Evolutionary conservation across 257 asterid species (phyloP), one percentile per base, ranked within the genome.

Genomic region (Plantago ovata): DNA sequence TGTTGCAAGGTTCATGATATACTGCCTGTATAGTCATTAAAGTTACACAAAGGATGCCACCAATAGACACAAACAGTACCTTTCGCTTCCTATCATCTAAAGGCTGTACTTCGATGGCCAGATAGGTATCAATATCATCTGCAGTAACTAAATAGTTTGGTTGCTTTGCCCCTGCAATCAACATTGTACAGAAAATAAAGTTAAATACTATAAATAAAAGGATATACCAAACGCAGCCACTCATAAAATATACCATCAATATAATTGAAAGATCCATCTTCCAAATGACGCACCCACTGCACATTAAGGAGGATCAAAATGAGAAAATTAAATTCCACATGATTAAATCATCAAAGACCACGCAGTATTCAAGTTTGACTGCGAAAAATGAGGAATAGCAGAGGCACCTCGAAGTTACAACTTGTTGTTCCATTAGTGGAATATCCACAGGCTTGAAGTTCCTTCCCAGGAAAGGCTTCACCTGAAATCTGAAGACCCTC

Each of bases 91-190:
- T 87, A 63, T 93, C 79, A 64, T 93, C 99, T 68, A 89, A 67
- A 20, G 99, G 99, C 73, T 89, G 99, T 62, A 89, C 99, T 84
- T 93, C 96, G 72, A 93, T 89, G 72, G 97, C 99, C 50, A 93
- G 92, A 75, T 70, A 82, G 2, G 96, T 83, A 66, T 86, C 86
- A 60, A 93, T 87, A 59, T 93, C 99, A 49, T 93, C 97, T 42
- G 99, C 97, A 55, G 99, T 81, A 65, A 93, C 81, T 75, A 93
- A 92, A 77, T 93, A 93, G 60, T 69, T 79, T 73, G 99, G 97
- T 71, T 86, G 97, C 69, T 89, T 86, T 57, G 97, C 99, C 63
- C 95, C 96, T 91, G 89, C 36, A 49, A 77, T 57, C 44, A 76
- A 60, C 64, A 59, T 39, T 65, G 59, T n/a, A n/a, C 41, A 58